These are phyloP conservation scores for Ustilago crameri DNA, from an alignment of 1,284 basidiomycete genomes.

Conservation along the genomic window DNA sequence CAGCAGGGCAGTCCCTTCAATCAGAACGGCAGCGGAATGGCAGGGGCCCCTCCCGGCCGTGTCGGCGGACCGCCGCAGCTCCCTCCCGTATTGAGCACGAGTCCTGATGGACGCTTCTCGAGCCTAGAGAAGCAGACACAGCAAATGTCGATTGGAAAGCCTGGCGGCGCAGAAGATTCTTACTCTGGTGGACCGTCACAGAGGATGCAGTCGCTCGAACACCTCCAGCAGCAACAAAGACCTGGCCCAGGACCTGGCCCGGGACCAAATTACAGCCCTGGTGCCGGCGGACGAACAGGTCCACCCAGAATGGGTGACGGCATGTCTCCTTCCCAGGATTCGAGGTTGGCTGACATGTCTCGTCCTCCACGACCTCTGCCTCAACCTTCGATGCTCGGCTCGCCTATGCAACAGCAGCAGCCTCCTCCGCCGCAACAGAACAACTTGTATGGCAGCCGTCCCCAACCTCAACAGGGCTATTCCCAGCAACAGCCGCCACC, in stretches of 20 bases:
- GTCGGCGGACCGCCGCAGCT: constrained; percentile 28
- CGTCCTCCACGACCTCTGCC: constrained; percentile 50
- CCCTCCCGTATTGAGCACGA: constrained; percentile 14
- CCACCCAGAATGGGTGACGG: constrained; percentile 28
- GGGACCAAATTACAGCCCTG: constrained; percentile 24
- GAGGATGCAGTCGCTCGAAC: constrained; percentile 30
- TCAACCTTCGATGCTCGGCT: constrained; percentile 27
- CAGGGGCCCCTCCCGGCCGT: constrained; percentile 29
- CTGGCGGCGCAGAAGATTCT: constrained; percentile 7
- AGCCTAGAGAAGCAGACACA: constrained; percentile 59
- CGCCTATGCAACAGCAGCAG: constrained; percentile 44
- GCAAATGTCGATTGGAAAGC: constrained; percentile 47
- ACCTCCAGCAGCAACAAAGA: constrained; percentile 33
- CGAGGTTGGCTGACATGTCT: constrained; percentile 29
- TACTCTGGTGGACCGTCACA: constrained; percentile 18
- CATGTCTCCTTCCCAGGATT: constrained; percentile 13
- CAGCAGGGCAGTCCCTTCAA: constrained; percentile 7
- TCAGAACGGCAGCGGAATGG: constrained; percentile 20
- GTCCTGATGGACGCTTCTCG: constrained; percentile 29
- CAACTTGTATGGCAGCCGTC: constrained; percentile 35
- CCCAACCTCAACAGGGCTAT: constrained; percentile 25
- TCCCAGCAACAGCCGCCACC: constrained; percentile 14
- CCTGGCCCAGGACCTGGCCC: constrained; percentile 7
- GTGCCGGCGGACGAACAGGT: constrained; percentile 21
- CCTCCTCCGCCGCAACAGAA: constrained; percentile 7